Base-by-base conservation (phyloP, 805 yeast genomes). In the Candida morakotiae region DNA sequence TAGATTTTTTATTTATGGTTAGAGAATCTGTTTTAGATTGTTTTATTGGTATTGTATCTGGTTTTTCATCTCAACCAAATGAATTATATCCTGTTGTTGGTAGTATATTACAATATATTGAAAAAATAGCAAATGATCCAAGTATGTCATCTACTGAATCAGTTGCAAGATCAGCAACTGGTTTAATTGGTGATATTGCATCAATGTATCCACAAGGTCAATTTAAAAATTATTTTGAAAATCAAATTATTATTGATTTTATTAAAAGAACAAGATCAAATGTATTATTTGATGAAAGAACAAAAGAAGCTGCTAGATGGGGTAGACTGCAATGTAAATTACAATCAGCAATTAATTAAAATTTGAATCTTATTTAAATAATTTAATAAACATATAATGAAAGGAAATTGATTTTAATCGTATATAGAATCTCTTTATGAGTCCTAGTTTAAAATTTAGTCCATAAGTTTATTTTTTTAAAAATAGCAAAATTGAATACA, bases 221-320 rank as follows among this genome's bases (percentile, higher is more conserved):
- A 44, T 77, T 87, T 57, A 76, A 76, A 52, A 75, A 72, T 43
- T 73, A 72, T 35, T 87, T 80, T 60, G 58, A 64, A 15, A 86
- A 81, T 65, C 80, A 72, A 2, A 87, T 96, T 96, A 79, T 93
- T 19, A 65, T 83, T 5, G 82, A 78, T 18, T 76, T 86, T 55
- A 82, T 93, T 55, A 81, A 79, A 57, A 77, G 71, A 54, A 81
- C 89, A 16, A 77, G 93, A 60, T 53, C 76, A 37, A 81, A 81
- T 55, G 70, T 74, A 44, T 49, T 69, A 22, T 85, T 80, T 55
- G 68, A 78, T 24, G 77, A 75, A 49, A 64, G 72, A 38, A 87
- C 97, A 9, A 79, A 77, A 56, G 93, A 84, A 53, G 86, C 96
- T n/a, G 97, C 97, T 7, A 78, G 89, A 64, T 93, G 98, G 98